Evolutionary conservation across 2,329 filamentous ascomycete genomes (phyloP), one percentile per base, ranked within the genome.

Genomic region (Aspergillus tubingensis): DNA sequence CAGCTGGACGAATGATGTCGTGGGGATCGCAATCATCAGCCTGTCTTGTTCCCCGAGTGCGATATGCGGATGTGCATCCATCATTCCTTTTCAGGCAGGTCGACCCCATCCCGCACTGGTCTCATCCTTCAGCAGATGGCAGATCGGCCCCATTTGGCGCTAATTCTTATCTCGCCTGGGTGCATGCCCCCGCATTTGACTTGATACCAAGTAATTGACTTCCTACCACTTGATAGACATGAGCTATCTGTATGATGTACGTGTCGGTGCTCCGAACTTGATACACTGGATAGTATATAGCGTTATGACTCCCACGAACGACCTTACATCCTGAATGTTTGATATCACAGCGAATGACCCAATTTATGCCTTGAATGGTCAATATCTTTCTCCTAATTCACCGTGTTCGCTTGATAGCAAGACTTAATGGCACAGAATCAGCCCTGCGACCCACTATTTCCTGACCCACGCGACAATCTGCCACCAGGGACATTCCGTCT

Each of bases 401-500:
- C 17, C 21, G 17, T 21, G 8, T 17, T 5, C 4, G 8, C 8
- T 23, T 8, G 5, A 3, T 13, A 21, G 11, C 8, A n/a, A 21
- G 41, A 13, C 41, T 7, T 55, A 25, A 69, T 70, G 67, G 61
- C 54, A 8, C 41, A 39, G 11, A 21, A 36, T 23, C 32, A 19
- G 50, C 50, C 38, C 50, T 15, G 6, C 11, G 27, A 23, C 17
- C 10, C 50, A 53, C 13, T 19, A 53, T 41, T 10, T 11, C 13
- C 10, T 41, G 7, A 62, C 41, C 41, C 41, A 44, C 41, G 63
- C 7, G 25, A 19, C 15, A 43, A 58, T 21, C 51, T 64, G 1
- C 65, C 68, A 17, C 70, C 71, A 1, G 71, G 70, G 3, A 72
- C 70, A 0, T 70, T 72, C 56, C 63, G 62, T 15, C 50, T 72